Conservation (phyloP, 768 basidiomycete genomes). For the Artomyces pyxidatus region DNA sequence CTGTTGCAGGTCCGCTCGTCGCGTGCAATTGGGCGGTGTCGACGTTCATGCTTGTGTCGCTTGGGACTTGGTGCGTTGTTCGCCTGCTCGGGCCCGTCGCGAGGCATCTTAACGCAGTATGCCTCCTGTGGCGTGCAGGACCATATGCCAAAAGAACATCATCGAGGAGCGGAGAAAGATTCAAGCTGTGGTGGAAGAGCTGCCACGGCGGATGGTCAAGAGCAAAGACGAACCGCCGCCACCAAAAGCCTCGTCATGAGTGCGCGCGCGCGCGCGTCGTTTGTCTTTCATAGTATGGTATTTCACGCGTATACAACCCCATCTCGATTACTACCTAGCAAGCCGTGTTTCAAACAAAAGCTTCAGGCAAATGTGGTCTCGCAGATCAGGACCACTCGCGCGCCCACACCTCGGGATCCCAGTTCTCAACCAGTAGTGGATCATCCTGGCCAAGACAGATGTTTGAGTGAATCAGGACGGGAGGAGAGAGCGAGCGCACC, state of each 20-base stretch:
- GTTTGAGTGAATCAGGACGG: neutral
- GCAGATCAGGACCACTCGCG: conserved; percentile 27
- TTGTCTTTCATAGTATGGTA: no score
- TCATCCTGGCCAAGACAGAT: conserved; percentile 57
- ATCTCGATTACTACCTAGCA: no score
- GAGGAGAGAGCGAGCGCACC: conserved; percentile 26
- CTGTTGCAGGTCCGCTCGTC: conserved; percentile 43
- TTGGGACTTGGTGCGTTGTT: conserved; percentile 57
- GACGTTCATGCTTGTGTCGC: conserved; percentile 59
- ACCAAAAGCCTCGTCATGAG: neutral
- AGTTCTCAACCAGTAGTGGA: conserved; percentile 65
- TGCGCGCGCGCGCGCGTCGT: no score
- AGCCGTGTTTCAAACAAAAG: no score
- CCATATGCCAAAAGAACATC: conserved; percentile 52
- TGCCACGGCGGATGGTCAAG: conserved; percentile 49
- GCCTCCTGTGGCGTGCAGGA: conserved; percentile 30
- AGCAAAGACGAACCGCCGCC: conserved; percentile 22
- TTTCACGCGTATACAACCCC: no score
- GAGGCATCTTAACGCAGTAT: neutral
- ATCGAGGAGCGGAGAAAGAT: conserved; percentile 47
- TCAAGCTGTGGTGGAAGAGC: conserved; percentile 48
- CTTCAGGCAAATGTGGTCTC: no score
- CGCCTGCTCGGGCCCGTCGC: neutral
- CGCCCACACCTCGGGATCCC: conserved; percentile 61
- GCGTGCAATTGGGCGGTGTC: conserved; percentile 78